phyloP scores from a whole-genome alignment of 805 yeast species.

The Suhomyces emberorum region DNA sequence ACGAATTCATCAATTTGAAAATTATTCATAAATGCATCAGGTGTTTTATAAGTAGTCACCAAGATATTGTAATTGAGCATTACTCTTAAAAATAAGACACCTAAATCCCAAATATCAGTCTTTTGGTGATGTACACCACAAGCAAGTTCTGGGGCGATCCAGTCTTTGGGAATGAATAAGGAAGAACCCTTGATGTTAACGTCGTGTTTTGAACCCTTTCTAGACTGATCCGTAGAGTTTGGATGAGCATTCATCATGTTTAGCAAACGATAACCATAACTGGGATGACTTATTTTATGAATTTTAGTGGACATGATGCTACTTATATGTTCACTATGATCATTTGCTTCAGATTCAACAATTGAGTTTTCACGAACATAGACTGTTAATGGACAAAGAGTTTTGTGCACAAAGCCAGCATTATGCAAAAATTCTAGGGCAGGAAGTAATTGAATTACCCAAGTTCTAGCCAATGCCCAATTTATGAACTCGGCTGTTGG shows the following conservation, averaged over 20 bases:
- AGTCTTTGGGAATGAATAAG: constrained; percentile 31
- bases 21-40: constrained; percentile 34
- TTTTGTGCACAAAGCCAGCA: constrained; percentile 75
- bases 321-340: neutral
- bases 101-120: constrained; percentile 93
- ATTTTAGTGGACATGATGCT: constrained; percentile 46
- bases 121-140: constrained; percentile 58
- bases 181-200: constrained; percentile 1
- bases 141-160: constrained; percentile 81
- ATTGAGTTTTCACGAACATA: constrained; percentile 18
- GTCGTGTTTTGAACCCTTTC: neutral
- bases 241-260: constrained; percentile 25
- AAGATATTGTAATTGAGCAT: constrained; percentile 53
- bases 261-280: constrained; percentile 40
- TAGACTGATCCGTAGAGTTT: constrained; percentile 5
- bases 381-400: constrained; percentile 57
- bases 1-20: constrained; percentile 35
- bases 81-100: constrained; percentile 57
- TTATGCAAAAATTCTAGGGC: constrained; percentile 83
- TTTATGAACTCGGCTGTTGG: constrained; percentile 65
- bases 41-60: constrained; percentile 54
- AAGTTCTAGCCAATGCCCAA: constrained; percentile 74
- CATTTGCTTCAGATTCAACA: constrained; percentile 3
- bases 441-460: constrained; percentile 85
- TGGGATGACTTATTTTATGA: constrained; percentile 58